Base-by-base conservation (phyloP, 495 filamentous ascomycete genomes). In the Penicillium fimorum region DNA sequence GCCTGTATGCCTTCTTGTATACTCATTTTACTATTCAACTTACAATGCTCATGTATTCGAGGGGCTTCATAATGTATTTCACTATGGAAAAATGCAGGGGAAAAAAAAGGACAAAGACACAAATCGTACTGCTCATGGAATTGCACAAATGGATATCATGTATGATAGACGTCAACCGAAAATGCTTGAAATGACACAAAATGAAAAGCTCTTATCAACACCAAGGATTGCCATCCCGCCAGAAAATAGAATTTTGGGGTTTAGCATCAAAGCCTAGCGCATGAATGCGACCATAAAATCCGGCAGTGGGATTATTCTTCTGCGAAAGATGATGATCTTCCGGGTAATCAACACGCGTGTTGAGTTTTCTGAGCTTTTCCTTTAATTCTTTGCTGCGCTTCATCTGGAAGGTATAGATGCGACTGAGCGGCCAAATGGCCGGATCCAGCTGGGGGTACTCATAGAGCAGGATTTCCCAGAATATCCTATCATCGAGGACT, bases 231-330 rank as follows among this genome's bases (percentile, higher is more conserved):
- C 60, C 51, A 54, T 64, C 58, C 20, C 33, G 15, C 52, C 48
- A 65, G 22, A 42, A 57, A 29, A 30, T 57, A 61, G 49, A 17
- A 53, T 17, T 20, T 7, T 52, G 11, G 58, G 42, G 35, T 54
- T 62, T 18, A 50, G 22, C 56, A 60, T 58, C 24, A 5, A 48
- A 29, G 13, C 54, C 61, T 30, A 64, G 29, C 10, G 58, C 58
- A 17, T 53, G 51, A 33, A 69, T 45, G 11, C 64, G 64, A 29
- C 63, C 63, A 59, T 58, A 64, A 6, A 67, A 56, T 29, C 64
- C 59, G 30, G 37, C 59, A 1, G 29, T 33, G 7, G 64, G 59
- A 20, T 61, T 60, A 7, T 52, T 57, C 24, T 50, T 42, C 11
- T 33, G 32, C 3, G 58, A 56, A 33, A 51, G 20, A 12, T 15